Base-by-base conservation (phyloP, 805 yeast genomes). In the Cyberlindnera suaveolens region DNA sequence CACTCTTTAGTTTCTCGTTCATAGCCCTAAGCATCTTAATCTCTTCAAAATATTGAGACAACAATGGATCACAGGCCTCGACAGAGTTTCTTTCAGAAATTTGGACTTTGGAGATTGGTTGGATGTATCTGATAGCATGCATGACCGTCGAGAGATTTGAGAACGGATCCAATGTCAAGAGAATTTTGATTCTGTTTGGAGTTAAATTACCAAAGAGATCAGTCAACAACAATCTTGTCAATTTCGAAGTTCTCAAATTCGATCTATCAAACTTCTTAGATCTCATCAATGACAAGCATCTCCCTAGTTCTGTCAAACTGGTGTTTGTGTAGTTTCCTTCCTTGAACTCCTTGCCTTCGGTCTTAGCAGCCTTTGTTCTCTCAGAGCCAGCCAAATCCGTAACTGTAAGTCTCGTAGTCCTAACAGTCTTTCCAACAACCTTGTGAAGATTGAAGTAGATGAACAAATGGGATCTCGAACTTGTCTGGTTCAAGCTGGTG, bases 311-410 rank as follows among this genome's bases (percentile, higher is more conserved):
- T 46, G 76, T 68, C 40, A 75, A 57, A 9, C 77, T 71, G 34
- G 66, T 66, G 50, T 76, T 75, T 16, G 75, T 72, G 40, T 70
- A 66, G 39, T 72, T 67, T 15, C 76, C 73, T 47, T 76, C 80
- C 38, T 60, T 64, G 36, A 72, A 60, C 18, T 70, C 64, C n/a
- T 61, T 53, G 5, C 78, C 78, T 9, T 61, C 60, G 0, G 77
- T 70, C 42, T 64, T 65, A 1, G 79, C 71, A 11, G 61, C 47
- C 44, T 71, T 72, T 9, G 73, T 63, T 50, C 79, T 63, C 54
- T 77, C 80, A 8, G 76, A 64, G 1, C 80, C 79, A 2, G 80
- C 78, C 16, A 77, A 51, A 49, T 77, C 81, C 0, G 74, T 75
- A 34, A 77, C 56, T 0, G 75, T 70, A 23, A 77, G 57, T 38